These are phyloP conservation scores for Aspergillus sp. DNA, from an alignment of 2,329 filamentous ascomycete species.

Conservation along the genomic window DNA sequence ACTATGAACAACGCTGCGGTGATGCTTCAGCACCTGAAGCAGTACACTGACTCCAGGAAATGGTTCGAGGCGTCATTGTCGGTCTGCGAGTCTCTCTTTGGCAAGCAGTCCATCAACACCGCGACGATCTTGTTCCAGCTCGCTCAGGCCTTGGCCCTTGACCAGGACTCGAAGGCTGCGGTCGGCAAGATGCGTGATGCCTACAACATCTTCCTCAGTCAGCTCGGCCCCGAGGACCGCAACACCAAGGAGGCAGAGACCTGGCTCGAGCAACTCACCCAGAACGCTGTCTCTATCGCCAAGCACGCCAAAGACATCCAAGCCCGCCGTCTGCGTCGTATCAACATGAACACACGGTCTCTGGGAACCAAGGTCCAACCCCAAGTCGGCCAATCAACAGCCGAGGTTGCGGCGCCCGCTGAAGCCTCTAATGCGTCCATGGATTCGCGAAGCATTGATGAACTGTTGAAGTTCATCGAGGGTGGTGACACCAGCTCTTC, in stretches of 20 bases:
- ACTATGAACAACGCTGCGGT: constrained; percentile 98
- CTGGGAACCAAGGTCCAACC: constrained; percentile 62
- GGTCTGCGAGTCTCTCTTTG: constrained; percentile 87
- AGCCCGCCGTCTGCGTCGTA: constrained; percentile 69
- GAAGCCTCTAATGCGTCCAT: constrained; percentile 46
- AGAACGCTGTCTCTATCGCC: constrained; percentile 90
- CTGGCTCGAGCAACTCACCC: constrained; percentile 94
- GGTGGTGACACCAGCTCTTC: constrained; percentile 53
- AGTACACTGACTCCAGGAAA: constrained; percentile 87
- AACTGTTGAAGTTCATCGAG: constrained; percentile 92
- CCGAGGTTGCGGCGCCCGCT: constrained; percentile 47
- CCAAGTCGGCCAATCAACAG: constrained; percentile 60
- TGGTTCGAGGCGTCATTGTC: constrained; percentile 95
- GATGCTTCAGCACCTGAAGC: constrained; percentile 95
- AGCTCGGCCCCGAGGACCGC: constrained; percentile 85
- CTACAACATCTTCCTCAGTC: constrained; percentile 87
- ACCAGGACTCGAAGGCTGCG: constrained; percentile 88
- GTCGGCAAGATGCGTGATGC: constrained; percentile 94
- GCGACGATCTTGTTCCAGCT: constrained; percentile 96
- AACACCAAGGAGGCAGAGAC: constrained; percentile 98
- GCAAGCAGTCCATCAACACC: constrained; percentile 85
- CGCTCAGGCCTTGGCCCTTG: constrained; percentile 90
- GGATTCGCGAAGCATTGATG: constrained; percentile 84
- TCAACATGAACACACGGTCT: constrained; percentile 63
- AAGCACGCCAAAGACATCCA: constrained; percentile 90